These are phyloP conservation scores for Boletus smithii DNA, from an alignment of 1,284 basidiomycete species.

Conservation along the genomic window DNA sequence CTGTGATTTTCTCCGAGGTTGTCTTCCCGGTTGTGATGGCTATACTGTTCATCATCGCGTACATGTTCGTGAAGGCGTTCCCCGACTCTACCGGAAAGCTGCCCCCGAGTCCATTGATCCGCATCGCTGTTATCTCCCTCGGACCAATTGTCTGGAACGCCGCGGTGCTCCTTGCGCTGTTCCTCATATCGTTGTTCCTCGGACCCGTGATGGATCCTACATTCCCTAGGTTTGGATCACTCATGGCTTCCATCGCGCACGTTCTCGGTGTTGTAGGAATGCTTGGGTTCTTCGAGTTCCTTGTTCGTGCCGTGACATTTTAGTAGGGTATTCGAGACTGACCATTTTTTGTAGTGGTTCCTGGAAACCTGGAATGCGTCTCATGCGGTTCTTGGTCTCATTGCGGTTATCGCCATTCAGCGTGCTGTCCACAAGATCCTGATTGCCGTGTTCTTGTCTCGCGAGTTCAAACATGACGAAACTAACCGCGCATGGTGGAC, in stretches of 20 bases:
- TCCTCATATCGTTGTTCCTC: conserved; percentile 89
- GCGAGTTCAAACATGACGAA: conserved; percentile 97
- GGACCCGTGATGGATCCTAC: conserved; percentile 87
- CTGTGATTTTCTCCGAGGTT: conserved; percentile 85
- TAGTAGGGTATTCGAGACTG: conserved; percentile 2
- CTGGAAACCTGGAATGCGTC: conserved; percentile 90
- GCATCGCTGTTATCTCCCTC: conserved; percentile 89
- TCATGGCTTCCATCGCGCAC: conserved; percentile 88
- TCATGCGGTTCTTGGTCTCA: conserved; percentile 87
- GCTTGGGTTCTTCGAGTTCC: conserved; percentile 92
- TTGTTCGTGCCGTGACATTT: conserved; percentile 51
- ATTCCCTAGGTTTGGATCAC: conserved; percentile 83
- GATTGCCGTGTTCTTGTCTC: conserved; percentile 87
- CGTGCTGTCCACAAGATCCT: conserved; percentile 89
- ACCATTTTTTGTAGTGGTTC: conserved; percentile 69
- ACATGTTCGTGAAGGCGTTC: conserved; percentile 89
- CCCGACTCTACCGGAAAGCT: conserved; percentile 61
- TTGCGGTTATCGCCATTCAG: conserved; percentile 85
- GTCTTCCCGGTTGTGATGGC: conserved; percentile 84
- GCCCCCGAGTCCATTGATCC: conserved; percentile 77
- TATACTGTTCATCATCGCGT: conserved; percentile 80
- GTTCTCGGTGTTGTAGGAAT: conserved; percentile 77
- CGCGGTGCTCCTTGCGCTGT: conserved; percentile 79
- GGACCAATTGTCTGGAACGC: conserved; percentile 97
- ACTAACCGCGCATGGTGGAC: conserved; percentile 98